Base-by-base conservation (phyloP, 768 basidiomycete genomes). In the Amanita subjunquillea region DNA sequence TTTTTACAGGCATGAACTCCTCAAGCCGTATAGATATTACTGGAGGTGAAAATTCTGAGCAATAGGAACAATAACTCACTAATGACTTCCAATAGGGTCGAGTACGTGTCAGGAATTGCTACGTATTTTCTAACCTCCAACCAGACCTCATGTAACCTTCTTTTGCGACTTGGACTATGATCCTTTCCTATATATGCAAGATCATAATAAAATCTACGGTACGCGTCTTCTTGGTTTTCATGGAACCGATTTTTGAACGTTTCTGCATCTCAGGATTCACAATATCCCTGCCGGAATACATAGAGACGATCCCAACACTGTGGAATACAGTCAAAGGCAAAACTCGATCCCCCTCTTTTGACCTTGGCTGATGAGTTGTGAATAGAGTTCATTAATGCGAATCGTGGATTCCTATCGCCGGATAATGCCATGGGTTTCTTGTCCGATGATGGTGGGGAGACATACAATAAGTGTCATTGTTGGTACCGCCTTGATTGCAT, bases 151-250 rank as follows among this genome's bases (percentile, higher is more conserved):
- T 60, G 77, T 94, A 65, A 87, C 84, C 59, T 85, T 83, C 64
- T 92, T 85, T 71, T 96, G 92, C 61, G 89, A 96, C 58, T 62
- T 91, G 51, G 79, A 90, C 63, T 84, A 84, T 58, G 90, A 93
- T 60, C 91, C 93, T 1, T 96, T 96, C 76, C 65, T 87, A 50
- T 65, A 86, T 55, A 94, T 96, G 92, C 76, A 90, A 63, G 85
- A 90, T 57, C 67, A 85, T 58, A 78, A 87, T 37, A 91, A 90
- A 68, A 79, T 86, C 43, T 96, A 96, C 59, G 91, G 92, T 79
- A 58, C 20, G 3, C 25, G 40, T 40, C 13, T 30, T 48, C 45
- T 54, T 23, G 17, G 1, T 32, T 22, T n/a, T 13, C 10, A 32
- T 22, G 15, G 15, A 5, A 25, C 44, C 17, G n/a, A 17, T 3